Evolutionary conservation across 306 rosid species (phyloP).

Genomic region (Acmispon strigosus): DNA sequence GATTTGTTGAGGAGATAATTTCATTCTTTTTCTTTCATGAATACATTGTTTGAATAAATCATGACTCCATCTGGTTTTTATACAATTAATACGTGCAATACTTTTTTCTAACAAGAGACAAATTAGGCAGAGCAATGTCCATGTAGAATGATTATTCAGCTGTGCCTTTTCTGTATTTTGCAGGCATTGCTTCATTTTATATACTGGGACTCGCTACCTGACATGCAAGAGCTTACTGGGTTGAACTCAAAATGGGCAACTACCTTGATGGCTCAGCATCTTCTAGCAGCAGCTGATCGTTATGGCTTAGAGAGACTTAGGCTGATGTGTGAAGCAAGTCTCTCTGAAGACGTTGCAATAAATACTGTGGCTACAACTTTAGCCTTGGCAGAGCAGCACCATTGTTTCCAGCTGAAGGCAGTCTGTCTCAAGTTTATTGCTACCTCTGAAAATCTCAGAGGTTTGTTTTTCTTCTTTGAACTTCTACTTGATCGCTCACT

Average conservation of each 20-base stretch:
- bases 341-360: slow-evolving; percentile 66
- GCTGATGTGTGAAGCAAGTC: slow-evolving; percentile 57
- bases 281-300: slow-evolving; percentile 89
- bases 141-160: slow-evolving; percentile 6
- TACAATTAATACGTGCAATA: neutral
- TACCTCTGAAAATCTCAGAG: slow-evolving; percentile 66
- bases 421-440: slow-evolving; percentile 86
- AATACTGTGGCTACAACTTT: slow-evolving; percentile 81
- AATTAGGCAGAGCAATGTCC: slow-evolving; percentile 9
- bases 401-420: slow-evolving; percentile 77
- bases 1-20: neutral
- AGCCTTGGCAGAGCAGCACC: slow-evolving; percentile 93
- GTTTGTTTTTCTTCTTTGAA: slow-evolving; percentile 30
- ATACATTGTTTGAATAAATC: neutral
- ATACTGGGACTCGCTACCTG: slow-evolving; percentile 80
- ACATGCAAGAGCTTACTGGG: slow-evolving; percentile 70
- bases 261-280: slow-evolving; percentile 82
- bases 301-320: slow-evolving; percentile 79
- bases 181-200: slow-evolving; percentile 84
- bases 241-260: slow-evolving; percentile 57
- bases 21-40: neutral
- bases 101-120: slow-evolving; percentile 13
- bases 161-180: slow-evolving; percentile 17
- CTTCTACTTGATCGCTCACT: neutral
- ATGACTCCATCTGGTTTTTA: neutral